These are phyloP conservation scores for Penicillium fimorum DNA, from an alignment of 495 filamentous ascomycete genomes.

Conservation along the genomic window DNA sequence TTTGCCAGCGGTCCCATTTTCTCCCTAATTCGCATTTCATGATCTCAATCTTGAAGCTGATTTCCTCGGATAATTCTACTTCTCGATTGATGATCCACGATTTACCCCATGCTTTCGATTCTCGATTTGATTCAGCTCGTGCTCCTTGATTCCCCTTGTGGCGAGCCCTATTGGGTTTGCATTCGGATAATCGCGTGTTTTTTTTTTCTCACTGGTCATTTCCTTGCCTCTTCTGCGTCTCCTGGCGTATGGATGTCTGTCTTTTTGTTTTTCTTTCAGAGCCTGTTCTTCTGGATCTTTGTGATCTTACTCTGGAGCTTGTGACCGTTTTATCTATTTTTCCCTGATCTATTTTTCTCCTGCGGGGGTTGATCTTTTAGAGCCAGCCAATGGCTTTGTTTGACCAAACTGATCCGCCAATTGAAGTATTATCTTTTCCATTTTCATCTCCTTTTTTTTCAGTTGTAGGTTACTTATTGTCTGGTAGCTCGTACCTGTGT, in stretches of 20 bases:
- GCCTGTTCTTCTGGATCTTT: slow-evolving; percentile 9
- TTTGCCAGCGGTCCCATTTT: slow-evolving; percentile 21
- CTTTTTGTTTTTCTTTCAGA: slow-evolving; percentile 2
- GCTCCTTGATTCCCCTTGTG: slow-evolving; percentile 12
- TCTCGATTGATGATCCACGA: background rate
- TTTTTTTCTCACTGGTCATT: background rate
- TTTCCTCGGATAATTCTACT: background rate
- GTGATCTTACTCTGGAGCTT: slow-evolving; percentile 9
- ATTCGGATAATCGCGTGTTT: slow-evolving; percentile 10
- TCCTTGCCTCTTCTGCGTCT: slow-evolving; percentile 10
- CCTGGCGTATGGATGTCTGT: slow-evolving; percentile 10
- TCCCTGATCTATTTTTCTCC: background rate
- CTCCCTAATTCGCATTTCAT: slow-evolving; percentile 17
- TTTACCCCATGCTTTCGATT: slow-evolving; percentile 7
- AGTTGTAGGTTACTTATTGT: too few relatives aligned
- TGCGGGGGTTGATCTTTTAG: background rate
- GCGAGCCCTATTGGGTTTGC: slow-evolving; percentile 13
- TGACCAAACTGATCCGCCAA: slow-evolving; percentile 5
- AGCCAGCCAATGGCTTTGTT: background rate
- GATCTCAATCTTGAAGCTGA: slow-evolving; percentile 11
- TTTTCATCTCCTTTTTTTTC: background rate
- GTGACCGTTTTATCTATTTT: slow-evolving; percentile 5
- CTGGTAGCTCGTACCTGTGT: background rate
- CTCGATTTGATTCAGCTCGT: slow-evolving; percentile 9
- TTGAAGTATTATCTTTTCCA: slow-evolving; percentile 4